Base-by-base conservation (phyloP, 805 yeast genomes). In the Candida caryicola region DNA sequence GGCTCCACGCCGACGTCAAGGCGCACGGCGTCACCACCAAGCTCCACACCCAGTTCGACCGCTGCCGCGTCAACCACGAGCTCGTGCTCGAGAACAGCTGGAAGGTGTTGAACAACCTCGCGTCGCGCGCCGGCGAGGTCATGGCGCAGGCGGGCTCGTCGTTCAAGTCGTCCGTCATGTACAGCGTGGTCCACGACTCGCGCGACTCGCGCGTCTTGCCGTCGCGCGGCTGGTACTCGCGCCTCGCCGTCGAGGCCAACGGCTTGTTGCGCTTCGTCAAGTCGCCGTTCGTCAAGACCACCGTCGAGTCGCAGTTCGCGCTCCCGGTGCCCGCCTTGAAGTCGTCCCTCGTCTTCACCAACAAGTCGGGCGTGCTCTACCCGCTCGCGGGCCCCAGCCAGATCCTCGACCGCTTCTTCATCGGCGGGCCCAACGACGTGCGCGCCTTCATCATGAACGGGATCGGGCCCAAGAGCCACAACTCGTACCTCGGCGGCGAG, bases 361-460 rank as follows among this genome's bases (percentile, higher is more conserved):
- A 47, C 31, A 68, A 65, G 40, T 47, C 60, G 0, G 74, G 74
- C 1, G 31, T 61, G 0, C 50, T 69, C 27, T 52, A 50, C 37
- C 50, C 61, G 1, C 46, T 52, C 5, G 33, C 29, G 4, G 47
- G 46, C 2, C 30, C 44, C 44, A 2, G 45, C 67, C 10, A 61
- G 46, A 58, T 77, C 5, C 61, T 77, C 59, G 82, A 77, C 52
- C 58, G 78, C 32, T 77, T 76, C 40, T 74, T 69, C 48, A 59
- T 71, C 3, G 82, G 82, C n/a, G 82, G 82, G 2, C 76, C 82
- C 9, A 77, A 76, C 46, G 82, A 77, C 44, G 68, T 77, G 6
- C 62, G 82, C 31, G 73, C 81, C 1, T 77, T 76, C 47, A 53
- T 60, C 8, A 50, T 75, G 41, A 70, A 76, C 30, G 81, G 81